phyloP scores from a whole-genome alignment of 345 rosid genomes.

The Hevea brasiliensis region DNA sequence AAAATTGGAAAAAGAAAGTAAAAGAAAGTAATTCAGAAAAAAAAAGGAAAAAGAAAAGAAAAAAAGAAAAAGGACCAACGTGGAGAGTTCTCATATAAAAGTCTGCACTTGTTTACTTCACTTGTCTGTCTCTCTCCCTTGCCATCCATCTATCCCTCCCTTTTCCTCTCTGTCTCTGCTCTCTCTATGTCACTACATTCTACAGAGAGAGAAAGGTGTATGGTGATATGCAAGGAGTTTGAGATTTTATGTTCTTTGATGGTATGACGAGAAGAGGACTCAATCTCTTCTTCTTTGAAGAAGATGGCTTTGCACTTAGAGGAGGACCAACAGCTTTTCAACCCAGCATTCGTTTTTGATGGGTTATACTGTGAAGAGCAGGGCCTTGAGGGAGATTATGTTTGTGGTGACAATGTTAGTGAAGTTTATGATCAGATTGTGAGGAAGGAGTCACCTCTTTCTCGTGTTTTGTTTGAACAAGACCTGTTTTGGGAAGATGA shows the following conservation, averaged over 20 bases:
- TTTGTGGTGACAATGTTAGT: slow-evolving; percentile 21
- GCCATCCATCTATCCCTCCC: neutral
- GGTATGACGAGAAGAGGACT: slow-evolving; percentile 53
- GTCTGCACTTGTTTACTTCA: slow-evolving; percentile 38
- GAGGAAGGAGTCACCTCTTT: slow-evolving; percentile 47
- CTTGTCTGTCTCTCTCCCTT: slow-evolving; percentile 10
- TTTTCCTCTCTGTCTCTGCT: slow-evolving; percentile 2
- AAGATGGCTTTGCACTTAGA: slow-evolving; percentile 64
- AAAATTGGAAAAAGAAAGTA: neutral
- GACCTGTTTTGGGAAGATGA: slow-evolving; percentile 63
- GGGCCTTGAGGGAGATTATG: slow-evolving; percentile 36
- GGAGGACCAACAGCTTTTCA: slow-evolving; percentile 32
- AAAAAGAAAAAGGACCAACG: slow-evolving; percentile 45
- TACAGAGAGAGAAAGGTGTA: slow-evolving; percentile 9
- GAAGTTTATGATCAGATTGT: slow-evolving; percentile 27
- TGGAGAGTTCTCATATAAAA: slow-evolving; percentile 46
- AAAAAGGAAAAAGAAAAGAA: neutral
- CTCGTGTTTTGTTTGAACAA: slow-evolving; percentile 39
- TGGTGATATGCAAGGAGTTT: slow-evolving; percentile 17
- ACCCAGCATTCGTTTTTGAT: slow-evolving; percentile 45
- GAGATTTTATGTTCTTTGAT: slow-evolving; percentile 22
- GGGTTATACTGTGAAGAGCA: slow-evolving; percentile 74
- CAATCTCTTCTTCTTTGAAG: slow-evolving; percentile 47
- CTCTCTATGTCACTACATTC: slow-evolving; percentile 12
- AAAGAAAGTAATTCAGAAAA: neutral